Percentiles rank a stretch among this genome's conserved stretches.
Conservation (phyloP, 2,329 filamentous ascomycete species). For the Pseudovirgaria hyperparasitica region DNA sequence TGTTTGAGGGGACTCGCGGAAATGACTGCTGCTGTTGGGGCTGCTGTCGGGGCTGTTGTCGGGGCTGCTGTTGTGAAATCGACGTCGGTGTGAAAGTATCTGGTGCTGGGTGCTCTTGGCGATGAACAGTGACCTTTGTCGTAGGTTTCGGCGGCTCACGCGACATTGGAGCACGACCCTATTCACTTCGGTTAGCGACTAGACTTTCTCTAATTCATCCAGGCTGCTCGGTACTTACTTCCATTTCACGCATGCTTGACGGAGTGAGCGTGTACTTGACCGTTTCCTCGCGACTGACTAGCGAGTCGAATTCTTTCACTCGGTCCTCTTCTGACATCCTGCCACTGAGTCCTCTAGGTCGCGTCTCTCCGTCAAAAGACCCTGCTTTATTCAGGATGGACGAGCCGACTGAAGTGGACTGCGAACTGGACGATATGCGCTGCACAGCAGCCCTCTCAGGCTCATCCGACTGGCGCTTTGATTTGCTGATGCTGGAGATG, state of each 20-base stretch:
- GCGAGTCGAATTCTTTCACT: conserved; percentile 33
- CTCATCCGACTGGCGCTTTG: no score
- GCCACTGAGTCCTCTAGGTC: conserved; percentile 15
- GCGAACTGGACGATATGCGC: conserved; percentile 21
- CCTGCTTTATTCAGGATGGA: conserved; percentile 19
- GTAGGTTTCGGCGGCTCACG: conserved; percentile 6
- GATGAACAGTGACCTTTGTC: conserved; percentile 16
- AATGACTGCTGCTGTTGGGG: no score
- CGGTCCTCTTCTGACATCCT: conserved; percentile 26
- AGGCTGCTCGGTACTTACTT: conserved; percentile 21
- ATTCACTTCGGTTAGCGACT: no score
- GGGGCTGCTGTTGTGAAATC: no score
- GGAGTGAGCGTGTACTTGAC: conserved; percentile 39
- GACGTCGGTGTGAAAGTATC: no score
- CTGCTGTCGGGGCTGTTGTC: no score
- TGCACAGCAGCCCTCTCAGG: conserved; percentile 18
- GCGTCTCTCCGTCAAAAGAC: conserved; percentile 20
- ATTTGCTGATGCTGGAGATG: no score
- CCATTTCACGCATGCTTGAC: conserved; percentile 30
- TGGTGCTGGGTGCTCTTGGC: no score
- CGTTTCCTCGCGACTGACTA: conserved; percentile 34
- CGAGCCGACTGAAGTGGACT: conserved; percentile 16
- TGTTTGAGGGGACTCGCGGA: no score
- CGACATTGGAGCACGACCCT: no score
- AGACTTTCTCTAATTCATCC: not conserved